Percentiles rank a stretch among this genome's conserved stretches.
Evolutionary conservation across 1,139 yeast species (phyloP).

Genomic region (Kurtzmaniella quercitrusa): DNA sequence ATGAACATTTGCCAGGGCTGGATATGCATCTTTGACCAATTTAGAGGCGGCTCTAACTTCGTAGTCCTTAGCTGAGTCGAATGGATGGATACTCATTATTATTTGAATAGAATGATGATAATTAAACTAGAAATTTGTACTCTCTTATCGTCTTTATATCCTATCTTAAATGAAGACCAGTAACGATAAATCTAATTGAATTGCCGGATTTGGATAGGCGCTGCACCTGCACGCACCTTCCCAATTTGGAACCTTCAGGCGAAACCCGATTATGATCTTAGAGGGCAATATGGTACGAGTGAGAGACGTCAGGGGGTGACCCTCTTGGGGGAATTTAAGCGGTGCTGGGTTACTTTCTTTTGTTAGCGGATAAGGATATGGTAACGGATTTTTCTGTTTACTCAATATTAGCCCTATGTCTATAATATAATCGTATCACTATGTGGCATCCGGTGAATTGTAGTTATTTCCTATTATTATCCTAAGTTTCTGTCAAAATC

Average conservation of each 20-base stretch:
- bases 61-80: slow-evolving; percentile 63
- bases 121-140: background rate
- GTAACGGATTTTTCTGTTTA: too few relatives aligned
- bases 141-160: background rate
- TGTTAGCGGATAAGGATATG: too few relatives aligned
- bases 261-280: too few relatives aligned
- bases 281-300: background rate
- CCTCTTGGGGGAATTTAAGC: too few relatives aligned
- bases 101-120: background rate
- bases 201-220: background rate
- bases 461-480: too few relatives aligned
- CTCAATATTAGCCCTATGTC: too few relatives aligned
- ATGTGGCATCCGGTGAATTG: too few relatives aligned
- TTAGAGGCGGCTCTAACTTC: slow-evolving; percentile 65
- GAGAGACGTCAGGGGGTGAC: too few relatives aligned
- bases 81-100: slow-evolving; percentile 40
- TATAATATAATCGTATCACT: too few relatives aligned
- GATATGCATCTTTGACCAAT: slow-evolving; percentile 55
- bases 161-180: too few relatives aligned
- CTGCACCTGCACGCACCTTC: background rate
- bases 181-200: background rate
- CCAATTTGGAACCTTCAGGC: background rate
- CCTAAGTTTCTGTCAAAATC: too few relatives aligned
- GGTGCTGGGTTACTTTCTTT: too few relatives aligned
- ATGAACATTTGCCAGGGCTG: slow-evolving; percentile 50